phyloP scores from a whole-genome alignment of 2,329 filamentous ascomycete species.

The Alternaria rosae region DNA sequence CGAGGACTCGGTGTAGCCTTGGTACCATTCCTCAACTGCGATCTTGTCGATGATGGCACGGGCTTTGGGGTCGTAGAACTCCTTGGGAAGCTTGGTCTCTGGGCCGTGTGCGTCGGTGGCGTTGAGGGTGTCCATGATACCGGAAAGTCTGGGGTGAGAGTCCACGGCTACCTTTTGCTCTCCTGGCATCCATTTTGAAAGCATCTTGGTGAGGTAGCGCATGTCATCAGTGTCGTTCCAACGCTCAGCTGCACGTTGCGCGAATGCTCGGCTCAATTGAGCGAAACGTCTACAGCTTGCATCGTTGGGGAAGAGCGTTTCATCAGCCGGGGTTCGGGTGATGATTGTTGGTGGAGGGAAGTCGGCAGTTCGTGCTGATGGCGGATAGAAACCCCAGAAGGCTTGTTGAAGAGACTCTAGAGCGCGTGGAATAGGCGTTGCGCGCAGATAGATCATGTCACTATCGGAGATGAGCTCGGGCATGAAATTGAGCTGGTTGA shows the following conservation, averaged over 20 bases:
- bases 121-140: slow-evolving; percentile 95
- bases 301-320: slow-evolving; percentile 61
- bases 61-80: slow-evolving; percentile 84
- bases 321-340: slow-evolving; percentile 55
- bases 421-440: slow-evolving; percentile 59
- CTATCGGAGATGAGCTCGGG: slow-evolving; percentile 52
- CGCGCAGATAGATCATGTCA: slow-evolving; percentile 56
- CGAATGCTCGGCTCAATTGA: slow-evolving; percentile 57
- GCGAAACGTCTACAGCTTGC: slow-evolving; percentile 58
- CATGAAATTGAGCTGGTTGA: slow-evolving; percentile 59
- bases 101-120: slow-evolving; percentile 84
- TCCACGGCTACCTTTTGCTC: slow-evolving; percentile 77
- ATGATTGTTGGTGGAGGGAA: slow-evolving; percentile 56
- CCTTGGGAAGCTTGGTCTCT: slow-evolving; percentile 76
- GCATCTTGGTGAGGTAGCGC: slow-evolving; percentile 77
- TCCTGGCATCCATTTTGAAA: slow-evolving; percentile 86
- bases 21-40: slow-evolving; percentile 90
- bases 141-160: slow-evolving; percentile 80
- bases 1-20: slow-evolving; percentile 80
- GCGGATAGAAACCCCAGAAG: slow-evolving; percentile 59
- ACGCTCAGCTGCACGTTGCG: slow-evolving; percentile 55
- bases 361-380: slow-evolving; percentile 50
- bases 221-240: slow-evolving; percentile 75
- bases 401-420: slow-evolving; percentile 60
- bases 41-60: slow-evolving; percentile 74